phyloP scores from a whole-genome alignment of 2,329 filamentous ascomycete genomes.

The Paecilomyces sp. region DNA sequence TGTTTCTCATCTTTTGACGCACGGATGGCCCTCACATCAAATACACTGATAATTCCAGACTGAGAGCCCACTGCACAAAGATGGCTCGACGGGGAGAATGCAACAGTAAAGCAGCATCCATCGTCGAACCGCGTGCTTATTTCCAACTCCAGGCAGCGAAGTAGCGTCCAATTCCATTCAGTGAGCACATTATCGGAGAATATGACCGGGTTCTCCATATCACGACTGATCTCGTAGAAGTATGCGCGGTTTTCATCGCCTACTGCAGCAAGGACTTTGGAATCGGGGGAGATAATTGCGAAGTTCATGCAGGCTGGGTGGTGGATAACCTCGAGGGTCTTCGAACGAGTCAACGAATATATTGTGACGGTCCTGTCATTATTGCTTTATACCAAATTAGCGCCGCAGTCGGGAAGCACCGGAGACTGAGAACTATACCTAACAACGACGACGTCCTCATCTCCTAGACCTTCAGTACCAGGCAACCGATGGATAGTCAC shows the following conservation, averaged over 20 bases:
- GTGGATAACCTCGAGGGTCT: conserved; percentile 62
- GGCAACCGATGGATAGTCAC: conserved; percentile 56
- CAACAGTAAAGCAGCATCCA: conserved; percentile 41
- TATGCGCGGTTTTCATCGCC: conserved; percentile 83
- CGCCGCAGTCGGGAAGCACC: conserved; percentile 26
- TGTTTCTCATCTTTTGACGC: conserved; percentile 12
- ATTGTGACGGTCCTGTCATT: conserved; percentile 86
- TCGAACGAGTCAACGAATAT: conserved; percentile 65
- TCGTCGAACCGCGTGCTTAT: conserved; percentile 33
- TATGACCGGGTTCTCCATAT: conserved; percentile 16
- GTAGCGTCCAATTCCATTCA: conserved; percentile 34
- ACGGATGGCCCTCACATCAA: conserved; percentile 31
- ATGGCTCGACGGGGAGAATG: conserved; percentile 43
- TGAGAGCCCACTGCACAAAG: conserved; percentile 46
- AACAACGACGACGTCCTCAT: conserved; percentile 50
- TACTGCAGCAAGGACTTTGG: conserved; percentile 70
- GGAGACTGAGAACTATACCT: conserved; percentile 28
- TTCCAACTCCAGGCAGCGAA: conserved; percentile 33
- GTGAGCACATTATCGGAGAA: conserved; percentile 24
- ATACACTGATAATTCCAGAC: conserved; percentile 40
- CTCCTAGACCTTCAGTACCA: conserved; percentile 34
- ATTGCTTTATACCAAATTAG: conserved; percentile 66
- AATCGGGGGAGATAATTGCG: conserved; percentile 87
- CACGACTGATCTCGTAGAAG: conserved; percentile 55
- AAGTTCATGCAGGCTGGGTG: conserved; percentile 88